A percentile compares a stretch with the other conserved stretches of the same genome.
These are phyloP conservation scores for Mycena latifolia DNA, from an alignment of 768 basidiomycete species.

Conservation along the genomic window DNA sequence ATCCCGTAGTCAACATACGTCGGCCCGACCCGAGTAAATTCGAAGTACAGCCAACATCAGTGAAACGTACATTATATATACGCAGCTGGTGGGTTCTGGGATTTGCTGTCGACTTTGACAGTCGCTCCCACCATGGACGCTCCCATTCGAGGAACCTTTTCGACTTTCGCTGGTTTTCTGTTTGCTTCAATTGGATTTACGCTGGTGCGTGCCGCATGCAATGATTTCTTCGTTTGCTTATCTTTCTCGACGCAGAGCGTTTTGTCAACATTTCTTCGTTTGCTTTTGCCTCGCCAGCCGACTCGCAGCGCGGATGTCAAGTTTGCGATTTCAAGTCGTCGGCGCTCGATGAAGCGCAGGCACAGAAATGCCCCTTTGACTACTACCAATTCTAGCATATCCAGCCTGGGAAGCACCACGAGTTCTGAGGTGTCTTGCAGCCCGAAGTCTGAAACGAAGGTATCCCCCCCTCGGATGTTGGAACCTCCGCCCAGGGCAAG, in stretches of 20 bases:
- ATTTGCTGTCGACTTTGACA: conserved; percentile 34
- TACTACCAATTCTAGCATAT: conserved; percentile 20
- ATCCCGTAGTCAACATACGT: too few species aligned
- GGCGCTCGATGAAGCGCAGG: conserved; percentile 6
- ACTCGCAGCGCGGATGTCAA: conserved; percentile 25
- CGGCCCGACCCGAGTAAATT: too few species aligned
- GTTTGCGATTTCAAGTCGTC: conserved; percentile 6
- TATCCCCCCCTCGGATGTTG: conserved; percentile 9
- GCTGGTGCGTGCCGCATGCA: conserved; percentile 25
- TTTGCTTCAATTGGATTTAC: conserved; percentile 34
- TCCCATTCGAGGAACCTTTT: conserved; percentile 29
- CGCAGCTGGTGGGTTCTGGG: not conserved
- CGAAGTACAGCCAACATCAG: too few species aligned
- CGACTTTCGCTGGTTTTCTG: conserved; percentile 27
- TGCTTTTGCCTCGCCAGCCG: conserved; percentile 13
- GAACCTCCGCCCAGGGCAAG: conserved; percentile 1
- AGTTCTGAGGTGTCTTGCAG: conserved; percentile 14
- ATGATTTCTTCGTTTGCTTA: conserved; percentile 23
- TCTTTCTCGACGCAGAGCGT: conserved; percentile 21
- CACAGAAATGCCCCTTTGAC: conserved; percentile 13
- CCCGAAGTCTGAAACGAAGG: conserved; percentile 4
- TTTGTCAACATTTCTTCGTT: conserved; percentile 32
- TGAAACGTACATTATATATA: too few species aligned
- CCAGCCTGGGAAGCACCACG: conserved; percentile 12
- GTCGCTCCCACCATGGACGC: conserved; percentile 34